Base-by-base conservation (phyloP, 805 yeast species). In the Geotrichum ghanense region DNA sequence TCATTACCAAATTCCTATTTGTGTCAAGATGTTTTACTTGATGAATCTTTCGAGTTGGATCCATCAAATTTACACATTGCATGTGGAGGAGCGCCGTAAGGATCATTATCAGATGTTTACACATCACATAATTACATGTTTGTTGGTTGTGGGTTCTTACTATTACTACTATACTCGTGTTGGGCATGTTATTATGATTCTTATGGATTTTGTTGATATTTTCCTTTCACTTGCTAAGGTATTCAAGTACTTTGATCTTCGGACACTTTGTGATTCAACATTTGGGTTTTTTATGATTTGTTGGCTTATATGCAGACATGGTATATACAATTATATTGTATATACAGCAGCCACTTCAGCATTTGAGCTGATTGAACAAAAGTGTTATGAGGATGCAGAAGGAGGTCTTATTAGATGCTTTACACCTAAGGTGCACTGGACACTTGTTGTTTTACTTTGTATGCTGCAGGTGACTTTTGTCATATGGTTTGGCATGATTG, bases 161-260 rank as follows among this genome's bases (percentile, higher is more conserved):
- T 70, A 68, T 57, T 78, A 76, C 60, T 79, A 83, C 64, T 83
- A 79, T 63, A 76, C 81, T 26, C 73, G 85, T 31, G 74, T 85
- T 47, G 96, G 97, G 24, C 85, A 86, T 63, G 73, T 81, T 23
- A 81, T 88, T 41, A 64, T 86, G 53, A 72, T 80, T 51, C 66
- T 85, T 47, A 88, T 88, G 95, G 96, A 88, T 66, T 68, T 79
- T 24, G 92, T 79, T 43, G 97, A 88, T 61, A 75, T 81, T 40
- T 68, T 78, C 50, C 69, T 88, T 41, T 69, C 89, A 1, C 62
- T 71, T 2, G 95, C 95, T 3, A 88, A 88, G 61, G 68, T 85
- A 64, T 69, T 85, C 52, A 83, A 79, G 60, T 88, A 88, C 61
- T 71, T 83, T 49, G 83, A 87, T 0, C 76, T 64, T 55, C 67